Evolutionary conservation across 305 asterid species (phyloP).

Genomic region (Caryopteris hybrid): DNA sequence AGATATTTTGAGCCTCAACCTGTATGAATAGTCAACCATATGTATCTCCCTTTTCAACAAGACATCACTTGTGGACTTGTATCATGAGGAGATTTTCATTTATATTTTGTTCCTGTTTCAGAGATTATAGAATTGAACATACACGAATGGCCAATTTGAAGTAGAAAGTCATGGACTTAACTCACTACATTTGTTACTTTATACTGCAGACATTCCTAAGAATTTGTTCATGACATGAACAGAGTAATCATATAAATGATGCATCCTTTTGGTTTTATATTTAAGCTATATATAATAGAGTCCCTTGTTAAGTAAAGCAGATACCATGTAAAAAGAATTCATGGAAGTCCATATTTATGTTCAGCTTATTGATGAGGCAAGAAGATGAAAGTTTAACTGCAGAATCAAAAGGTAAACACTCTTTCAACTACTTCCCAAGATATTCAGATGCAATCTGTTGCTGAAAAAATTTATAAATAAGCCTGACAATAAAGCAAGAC

Average conservation of each 20-base stretch:
- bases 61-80: background rate
- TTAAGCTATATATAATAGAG: background rate
- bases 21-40: background rate
- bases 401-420: background rate
- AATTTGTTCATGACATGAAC: background rate
- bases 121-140: background rate
- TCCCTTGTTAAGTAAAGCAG: background rate
- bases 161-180: background rate
- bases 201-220: background rate
- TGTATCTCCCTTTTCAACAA: background rate
- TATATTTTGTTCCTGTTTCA: background rate
- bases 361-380: background rate
- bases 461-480: slow-evolving; percentile 6
- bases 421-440: slow-evolving; percentile 2
- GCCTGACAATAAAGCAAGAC: slow-evolving; percentile 8
- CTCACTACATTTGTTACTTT: background rate
- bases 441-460: slow-evolving; percentile 13
- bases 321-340: background rate
- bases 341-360: background rate
- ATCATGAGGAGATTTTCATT: background rate
- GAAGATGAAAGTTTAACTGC: background rate
- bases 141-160: background rate
- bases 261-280: background rate
- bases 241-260: background rate
- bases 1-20: background rate